These are phyloP conservation scores for Elymus sibiricus DNA, from an alignment of 176 grass and related monocot species.

Conservation along the genomic window DNA sequence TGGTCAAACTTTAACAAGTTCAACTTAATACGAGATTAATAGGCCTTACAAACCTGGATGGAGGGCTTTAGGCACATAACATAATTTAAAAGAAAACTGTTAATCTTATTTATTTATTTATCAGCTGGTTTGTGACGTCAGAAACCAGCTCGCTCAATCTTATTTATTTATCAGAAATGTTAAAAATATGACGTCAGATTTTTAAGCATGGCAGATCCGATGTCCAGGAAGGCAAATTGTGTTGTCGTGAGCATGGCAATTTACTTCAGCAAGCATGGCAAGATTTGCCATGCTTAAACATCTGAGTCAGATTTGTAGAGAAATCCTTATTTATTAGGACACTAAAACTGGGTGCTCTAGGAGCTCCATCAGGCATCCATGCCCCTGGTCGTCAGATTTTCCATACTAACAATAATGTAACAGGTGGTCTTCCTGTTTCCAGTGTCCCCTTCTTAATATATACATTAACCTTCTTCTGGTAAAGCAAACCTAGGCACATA, in stretches of 20 bases:
- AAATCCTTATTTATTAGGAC: background rate
- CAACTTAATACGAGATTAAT: background rate
- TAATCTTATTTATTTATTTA: too few species aligned
- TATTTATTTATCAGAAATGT: too few species aligned
- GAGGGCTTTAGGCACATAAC: background rate
- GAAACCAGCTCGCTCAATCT: too few species aligned
- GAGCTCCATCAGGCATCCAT: background rate
- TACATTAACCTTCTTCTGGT: background rate
- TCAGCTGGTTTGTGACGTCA: too few species aligned
- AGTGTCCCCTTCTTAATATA: background rate
- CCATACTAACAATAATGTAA: background rate
- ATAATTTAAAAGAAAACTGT: background rate
- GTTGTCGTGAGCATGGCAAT: too few species aligned
- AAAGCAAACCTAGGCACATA: conserved; percentile 16
- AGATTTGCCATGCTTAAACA: too few species aligned
- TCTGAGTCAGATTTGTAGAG: too few species aligned
- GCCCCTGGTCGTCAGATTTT: background rate
- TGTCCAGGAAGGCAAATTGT: too few species aligned
- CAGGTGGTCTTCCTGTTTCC: background rate
- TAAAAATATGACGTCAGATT: too few species aligned
- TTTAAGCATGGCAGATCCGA: too few species aligned
- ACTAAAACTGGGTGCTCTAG: background rate
- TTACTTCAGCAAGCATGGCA: too few species aligned
- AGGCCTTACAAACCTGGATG: background rate
- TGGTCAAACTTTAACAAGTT: background rate